Evolutionary conservation across 2,329 filamentous ascomycete genomes (phyloP), one percentile per base, ranked within the genome.

Genomic region (Aspergillus sp.): DNA sequence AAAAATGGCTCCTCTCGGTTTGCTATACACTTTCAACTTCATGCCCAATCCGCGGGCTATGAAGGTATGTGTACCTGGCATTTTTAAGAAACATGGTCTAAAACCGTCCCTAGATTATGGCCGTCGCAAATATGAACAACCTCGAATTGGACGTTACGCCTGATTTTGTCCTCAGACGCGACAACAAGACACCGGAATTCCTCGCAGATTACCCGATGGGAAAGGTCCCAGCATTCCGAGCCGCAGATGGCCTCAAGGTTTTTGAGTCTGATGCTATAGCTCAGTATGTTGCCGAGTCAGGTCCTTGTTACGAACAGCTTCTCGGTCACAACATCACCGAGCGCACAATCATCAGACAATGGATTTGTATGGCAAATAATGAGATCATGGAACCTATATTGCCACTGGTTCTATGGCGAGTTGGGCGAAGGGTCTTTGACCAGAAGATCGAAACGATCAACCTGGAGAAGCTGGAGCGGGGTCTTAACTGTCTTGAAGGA

Each of bases 201-300:
- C 64, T 76, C 13, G 54, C 73, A 65, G 80, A 81, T 58, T 81
- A 80, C 66, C 77, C 79, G 10, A 61, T 78, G 36, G 79, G 78
- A 60, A 81, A 80, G 61, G 74, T 81, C 8, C 79, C 79, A 9
- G 72, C 72, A 40, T 74, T 81, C 49, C 75, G 78, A 59, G 69
- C 69, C 32, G 67, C 76, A 17, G 76, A 80, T 57, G 78, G 78
- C 43, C 73, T 79, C 61, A 64, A 56, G 57, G 47, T 82, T 24
- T 60, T 72, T 53, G 79, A 81, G 56, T 70, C 71, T 33, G 69
- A 71, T 33, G 79, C 79, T 47, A 81, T 82, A 59, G 67, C 69
- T n/a, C 65, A 65, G 40, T 79, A 77, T 64, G 53, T 80, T 38
- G 76, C 77, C 42, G 72, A 73, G 49, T 70, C 68, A 32, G 79